Evolutionary conservation across 2,329 filamentous ascomycete species (phyloP).

Genomic region (Waltergamsia citrina): DNA sequence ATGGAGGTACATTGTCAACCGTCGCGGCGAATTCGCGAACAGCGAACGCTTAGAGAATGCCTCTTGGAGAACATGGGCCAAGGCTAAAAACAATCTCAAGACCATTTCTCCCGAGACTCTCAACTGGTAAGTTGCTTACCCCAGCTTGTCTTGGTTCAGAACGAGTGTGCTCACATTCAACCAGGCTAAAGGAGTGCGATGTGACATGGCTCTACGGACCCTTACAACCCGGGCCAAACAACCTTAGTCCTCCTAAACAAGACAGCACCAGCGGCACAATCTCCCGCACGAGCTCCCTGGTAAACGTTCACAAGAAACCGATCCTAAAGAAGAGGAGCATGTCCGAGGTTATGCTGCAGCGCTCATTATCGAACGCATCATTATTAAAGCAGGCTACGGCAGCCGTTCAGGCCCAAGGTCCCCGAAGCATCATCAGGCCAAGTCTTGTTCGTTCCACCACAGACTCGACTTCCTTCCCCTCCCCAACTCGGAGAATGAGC

Average conservation of each 20-base stretch:
- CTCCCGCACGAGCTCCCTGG: conserved; percentile 52
- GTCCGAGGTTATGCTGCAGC: conserved; percentile 89
- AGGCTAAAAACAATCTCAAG: conserved; percentile 75
- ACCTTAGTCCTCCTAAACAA: conserved; percentile 32
- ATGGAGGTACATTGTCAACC: conserved; percentile 85
- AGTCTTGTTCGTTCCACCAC: conserved; percentile 54
- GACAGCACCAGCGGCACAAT: conserved; percentile 26
- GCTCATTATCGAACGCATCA: conserved; percentile 79
- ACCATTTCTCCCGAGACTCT: conserved; percentile 86
- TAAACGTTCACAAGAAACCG: conserved; percentile 64
- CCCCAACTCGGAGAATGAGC: conserved; percentile 51
- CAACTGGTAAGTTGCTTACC: conserved; percentile 65
- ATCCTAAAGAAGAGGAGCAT: conserved; percentile 96
- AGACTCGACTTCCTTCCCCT: conserved; percentile 58
- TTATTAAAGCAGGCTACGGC: conserved; percentile 83
- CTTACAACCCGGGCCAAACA: conserved; percentile 59
- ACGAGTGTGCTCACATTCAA: neutral
- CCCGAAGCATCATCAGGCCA: conserved; percentile 35
- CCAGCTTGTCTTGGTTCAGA: neutral
- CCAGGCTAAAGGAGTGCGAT: conserved; percentile 91
- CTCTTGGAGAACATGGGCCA: conserved; percentile 95
- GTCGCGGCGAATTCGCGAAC: conserved; percentile 71
- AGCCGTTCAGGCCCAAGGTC: conserved; percentile 74
- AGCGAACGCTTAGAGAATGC: conserved; percentile 83
- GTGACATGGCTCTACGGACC: conserved; percentile 97